A percentile compares a stretch with the other conserved stretches of the same genome.
phyloP scores from a whole-genome alignment of 345 rosid species.

The Heritiera fomes region DNA sequence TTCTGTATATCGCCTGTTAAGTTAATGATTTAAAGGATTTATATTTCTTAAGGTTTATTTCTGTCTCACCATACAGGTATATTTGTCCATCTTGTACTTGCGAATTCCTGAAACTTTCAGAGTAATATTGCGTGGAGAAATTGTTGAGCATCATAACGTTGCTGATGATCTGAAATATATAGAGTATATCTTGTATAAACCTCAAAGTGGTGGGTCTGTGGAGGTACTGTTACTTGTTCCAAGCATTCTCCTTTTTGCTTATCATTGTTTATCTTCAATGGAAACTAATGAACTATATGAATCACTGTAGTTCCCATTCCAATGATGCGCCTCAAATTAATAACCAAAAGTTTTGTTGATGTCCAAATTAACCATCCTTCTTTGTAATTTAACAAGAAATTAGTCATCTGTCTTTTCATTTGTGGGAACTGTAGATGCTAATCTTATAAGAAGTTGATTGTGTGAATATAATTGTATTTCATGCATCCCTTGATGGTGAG shows the following conservation, averaged over 20 bases:
- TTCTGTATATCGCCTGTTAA: background rate
- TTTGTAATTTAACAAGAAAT: background rate
- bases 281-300: slow-evolving; percentile 10
- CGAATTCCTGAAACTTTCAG: slow-evolving; percentile 71
- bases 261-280: background rate
- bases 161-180: slow-evolving; percentile 81
- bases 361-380: background rate
- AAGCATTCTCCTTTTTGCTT: slow-evolving; percentile 1
- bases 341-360: background rate
- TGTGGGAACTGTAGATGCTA: background rate
- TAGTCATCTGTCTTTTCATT: background rate
- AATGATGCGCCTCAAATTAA: slow-evolving; percentile 6
- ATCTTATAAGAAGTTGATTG: background rate
- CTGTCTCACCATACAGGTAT: slow-evolving; percentile 48
- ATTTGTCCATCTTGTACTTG: slow-evolving; percentile 83
- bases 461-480: background rate
- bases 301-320: background rate
- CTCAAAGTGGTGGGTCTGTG: slow-evolving; percentile 59
- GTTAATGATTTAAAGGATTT: background rate
- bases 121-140: slow-evolving; percentile 69
- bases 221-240: slow-evolving; percentile 49
- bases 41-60: slow-evolving; percentile 4
- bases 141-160: slow-evolving; percentile 75
- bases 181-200: slow-evolving; percentile 82
- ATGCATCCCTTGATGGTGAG: background rate